Evolutionary conservation across 805 yeast species (phyloP).

Genomic region (Ogataea ganodermae): DNA sequence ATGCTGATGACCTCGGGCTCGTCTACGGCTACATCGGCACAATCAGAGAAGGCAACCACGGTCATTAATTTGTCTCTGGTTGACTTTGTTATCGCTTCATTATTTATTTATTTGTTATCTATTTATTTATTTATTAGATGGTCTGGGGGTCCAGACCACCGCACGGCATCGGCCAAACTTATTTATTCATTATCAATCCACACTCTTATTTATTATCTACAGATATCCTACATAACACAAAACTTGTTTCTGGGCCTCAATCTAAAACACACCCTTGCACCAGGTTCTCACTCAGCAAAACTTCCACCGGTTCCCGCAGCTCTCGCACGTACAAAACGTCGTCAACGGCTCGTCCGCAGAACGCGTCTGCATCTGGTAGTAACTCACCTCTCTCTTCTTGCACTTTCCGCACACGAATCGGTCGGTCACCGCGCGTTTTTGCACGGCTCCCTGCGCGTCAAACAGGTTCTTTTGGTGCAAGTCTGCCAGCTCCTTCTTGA

Average conservation of each 20-base stretch:
- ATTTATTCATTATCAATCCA: neutral
- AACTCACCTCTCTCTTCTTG: slow-evolving; percentile 94
- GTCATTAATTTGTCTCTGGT: neutral
- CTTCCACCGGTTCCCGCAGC: slow-evolving; percentile 98
- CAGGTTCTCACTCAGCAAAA: slow-evolving; percentile 54
- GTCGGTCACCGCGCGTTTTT: slow-evolving; percentile 93
- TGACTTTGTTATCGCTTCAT: neutral
- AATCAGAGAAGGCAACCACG: slow-evolving; percentile 6
- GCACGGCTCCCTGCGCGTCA: slow-evolving; percentile 97
- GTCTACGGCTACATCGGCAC: slow-evolving; percentile 18
- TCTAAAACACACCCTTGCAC: neutral
- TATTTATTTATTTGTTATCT: slow-evolving; percentile 6
- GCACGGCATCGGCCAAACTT: neutral
- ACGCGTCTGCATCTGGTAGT: slow-evolving; percentile 96
- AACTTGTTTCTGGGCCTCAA: neutral
- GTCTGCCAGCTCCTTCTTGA: slow-evolving; percentile 81
- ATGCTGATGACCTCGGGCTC: slow-evolving; percentile 15
- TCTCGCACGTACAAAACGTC: slow-evolving; percentile 96
- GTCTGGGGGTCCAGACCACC: neutral
- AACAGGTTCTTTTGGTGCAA: slow-evolving; percentile 86
- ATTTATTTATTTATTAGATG: slow-evolving; percentile 3
- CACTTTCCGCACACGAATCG: slow-evolving; percentile 97
- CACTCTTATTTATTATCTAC: neutral
- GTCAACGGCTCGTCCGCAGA: slow-evolving; percentile 99
- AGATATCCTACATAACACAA: neutral